Evolutionary conservation across 768 basidiomycete genomes (phyloP), one percentile per base, ranked within the genome.

Genomic region (Crassisporium funariophilum): DNA sequence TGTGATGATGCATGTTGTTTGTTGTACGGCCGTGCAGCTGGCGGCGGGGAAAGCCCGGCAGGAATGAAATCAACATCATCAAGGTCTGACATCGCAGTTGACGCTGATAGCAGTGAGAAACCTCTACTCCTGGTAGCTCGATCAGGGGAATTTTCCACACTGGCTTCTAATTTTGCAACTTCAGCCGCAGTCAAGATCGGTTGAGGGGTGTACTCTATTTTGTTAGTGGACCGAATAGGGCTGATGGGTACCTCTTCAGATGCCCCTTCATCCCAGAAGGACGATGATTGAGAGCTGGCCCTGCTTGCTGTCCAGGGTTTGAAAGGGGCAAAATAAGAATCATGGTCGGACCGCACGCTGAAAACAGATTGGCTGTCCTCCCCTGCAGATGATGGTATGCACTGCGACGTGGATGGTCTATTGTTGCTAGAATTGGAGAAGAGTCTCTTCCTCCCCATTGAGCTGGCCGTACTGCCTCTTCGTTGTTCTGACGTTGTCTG

Each of bases 131-230:
- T 65, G 27, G 57, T 49, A 39, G 57, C 58, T 40, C 58, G 45
- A 40, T 55, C 54, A 60, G 49, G 39, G 37, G 46, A 42, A 37
- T 33, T 47, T 19, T 76, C 60, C 48, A 77, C 56, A 62, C 74
- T 71, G 34, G 77, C 81, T 56, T 85, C 84, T 8, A 86, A 65
- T 61, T 75, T 72, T 16, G 80, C 73, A 70, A 85, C 75, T 46
- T 85, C 82, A 13, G 80, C 82, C 17, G 82, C 79, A 12, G 83
- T 81, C 76, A 86, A 76, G 50, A 86, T 87, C 31, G 77, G 77
- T 58, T 84, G 81, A 6, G 83, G 82, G 4, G 67, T 71, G 61
- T 83, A 82, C 21, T 84, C 83, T 12, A 64, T n/a, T n/a, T n/a
- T n/a, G n/a, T n/a, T 53, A 4, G 54, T 49, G 7, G 60, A 44